Evolutionary conservation across 2,329 filamentous ascomycete species (phyloP).

Genomic region (Hypocrella siamensis): DNA sequence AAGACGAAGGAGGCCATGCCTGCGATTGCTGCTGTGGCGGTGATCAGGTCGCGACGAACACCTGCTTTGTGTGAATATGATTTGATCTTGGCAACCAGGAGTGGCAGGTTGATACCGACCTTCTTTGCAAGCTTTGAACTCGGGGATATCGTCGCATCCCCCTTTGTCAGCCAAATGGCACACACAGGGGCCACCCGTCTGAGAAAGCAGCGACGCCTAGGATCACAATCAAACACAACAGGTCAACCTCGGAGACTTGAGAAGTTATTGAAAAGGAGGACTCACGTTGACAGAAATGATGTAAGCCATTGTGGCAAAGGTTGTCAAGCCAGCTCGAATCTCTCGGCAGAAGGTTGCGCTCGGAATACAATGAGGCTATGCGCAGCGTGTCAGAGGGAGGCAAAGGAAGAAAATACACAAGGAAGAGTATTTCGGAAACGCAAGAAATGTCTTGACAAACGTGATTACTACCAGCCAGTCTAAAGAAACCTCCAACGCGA

Average conservation of each 20-base stretch:
- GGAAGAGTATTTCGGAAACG: neutral
- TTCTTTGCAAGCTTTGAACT: slow-evolving; percentile 30
- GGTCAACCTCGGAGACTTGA: neutral
- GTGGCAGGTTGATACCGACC: slow-evolving; percentile 13
- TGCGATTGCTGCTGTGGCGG: slow-evolving; percentile 66
- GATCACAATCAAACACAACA: neutral
- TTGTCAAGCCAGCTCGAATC: slow-evolving; percentile 64
- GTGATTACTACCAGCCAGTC: slow-evolving; percentile 2
- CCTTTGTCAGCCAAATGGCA: slow-evolving; percentile 33
- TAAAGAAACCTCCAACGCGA: slow-evolving; percentile 3
- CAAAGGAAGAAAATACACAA: neutral
- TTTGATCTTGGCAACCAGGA: neutral
- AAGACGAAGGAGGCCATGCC: slow-evolving; percentile 63
- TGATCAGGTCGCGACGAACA: slow-evolving; percentile 64
- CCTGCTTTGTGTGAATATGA: slow-evolving; percentile 18
- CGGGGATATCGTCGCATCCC: slow-evolving; percentile 31
- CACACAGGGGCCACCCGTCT: slow-evolving; percentile 63
- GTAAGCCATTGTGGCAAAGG: slow-evolving; percentile 71
- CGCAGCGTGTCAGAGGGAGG: slow-evolving; percentile 1
- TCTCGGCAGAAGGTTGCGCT: slow-evolving; percentile 61
- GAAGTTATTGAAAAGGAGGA: neutral
- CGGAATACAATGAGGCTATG: slow-evolving; percentile 29
- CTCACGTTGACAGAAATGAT: slow-evolving; percentile 60
- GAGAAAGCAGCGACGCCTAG: slow-evolving; percentile 55
- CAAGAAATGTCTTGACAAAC: slow-evolving; percentile 1